These are phyloP conservation scores for Backusella circina DNA, from an alignment of 192 early-diverging fungal species.

Conservation along the genomic window DNA sequence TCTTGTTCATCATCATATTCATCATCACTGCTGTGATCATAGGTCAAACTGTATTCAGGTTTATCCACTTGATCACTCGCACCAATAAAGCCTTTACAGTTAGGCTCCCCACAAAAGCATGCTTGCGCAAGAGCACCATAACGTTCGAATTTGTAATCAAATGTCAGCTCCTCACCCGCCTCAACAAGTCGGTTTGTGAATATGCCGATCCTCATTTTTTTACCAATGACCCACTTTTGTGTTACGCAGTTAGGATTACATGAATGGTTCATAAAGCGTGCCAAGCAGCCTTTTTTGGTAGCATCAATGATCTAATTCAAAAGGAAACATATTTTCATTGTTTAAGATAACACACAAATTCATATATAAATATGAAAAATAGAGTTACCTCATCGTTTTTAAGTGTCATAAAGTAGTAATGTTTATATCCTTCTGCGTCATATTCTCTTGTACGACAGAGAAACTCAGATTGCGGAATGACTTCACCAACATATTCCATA, in stretches of 20 bases:
- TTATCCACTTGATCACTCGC: constrained; percentile 47
- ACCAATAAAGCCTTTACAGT: constrained; percentile 91
- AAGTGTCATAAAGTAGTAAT: constrained; percentile 98
- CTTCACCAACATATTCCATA: constrained; percentile 97
- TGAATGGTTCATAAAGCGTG: constrained; percentile 97
- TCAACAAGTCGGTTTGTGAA: constrained; percentile 77
- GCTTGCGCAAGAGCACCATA: constrained; percentile 86
- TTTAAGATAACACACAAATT: background rate
- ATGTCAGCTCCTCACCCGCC: constrained; percentile 87
- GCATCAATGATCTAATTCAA: constrained; percentile 84
- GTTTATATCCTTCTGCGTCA: constrained; percentile 71
- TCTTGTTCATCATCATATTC: constrained; percentile 19
- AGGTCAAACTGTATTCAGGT: constrained; percentile 41
- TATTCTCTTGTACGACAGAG: constrained; percentile 81
- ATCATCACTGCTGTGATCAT: background rate
- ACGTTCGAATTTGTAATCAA: constrained; percentile 98
- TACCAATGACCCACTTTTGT: constrained; percentile 97
- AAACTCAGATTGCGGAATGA: constrained; percentile 78
- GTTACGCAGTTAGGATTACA: constrained; percentile 93
- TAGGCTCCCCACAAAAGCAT: constrained; percentile 87
- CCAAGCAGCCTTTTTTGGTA: constrained; percentile 84
- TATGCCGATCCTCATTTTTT: constrained; percentile 87
- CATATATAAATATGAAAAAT: background rate
- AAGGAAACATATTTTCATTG: background rate
- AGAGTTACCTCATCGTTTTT: constrained; percentile 77